Conservation (phyloP, 1,284 basidiomycete species). For the Sutorius eximius region DNA sequence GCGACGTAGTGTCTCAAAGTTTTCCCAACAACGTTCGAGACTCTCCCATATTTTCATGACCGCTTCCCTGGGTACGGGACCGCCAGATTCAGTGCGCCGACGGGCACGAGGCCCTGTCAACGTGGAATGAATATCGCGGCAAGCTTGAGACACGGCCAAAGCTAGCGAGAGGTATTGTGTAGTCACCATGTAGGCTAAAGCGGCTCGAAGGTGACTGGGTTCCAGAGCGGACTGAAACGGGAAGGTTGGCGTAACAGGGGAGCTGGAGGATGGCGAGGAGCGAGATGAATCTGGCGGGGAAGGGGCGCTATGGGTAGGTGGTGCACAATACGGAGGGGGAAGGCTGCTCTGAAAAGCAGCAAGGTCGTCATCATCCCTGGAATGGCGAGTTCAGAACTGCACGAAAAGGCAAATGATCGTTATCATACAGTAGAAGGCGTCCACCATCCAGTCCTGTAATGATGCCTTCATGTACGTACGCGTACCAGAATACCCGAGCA, state of each 20-base stretch:
- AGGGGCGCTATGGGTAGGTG: slow-evolving; percentile 29
- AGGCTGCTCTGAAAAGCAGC: slow-evolving; percentile 63
- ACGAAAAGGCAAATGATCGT: neutral
- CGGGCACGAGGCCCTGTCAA: slow-evolving; percentile 75
- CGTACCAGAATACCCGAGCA: slow-evolving; percentile 83
- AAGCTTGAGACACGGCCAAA: slow-evolving; percentile 68
- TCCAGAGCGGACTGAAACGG: slow-evolving; percentile 35
- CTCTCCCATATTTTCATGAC: slow-evolving; percentile 76
- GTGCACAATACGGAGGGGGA: slow-evolving; percentile 40
- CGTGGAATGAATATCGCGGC: slow-evolving; percentile 70
- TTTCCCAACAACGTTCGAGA: slow-evolving; percentile 79
- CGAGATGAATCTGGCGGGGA: slow-evolving; percentile 25
- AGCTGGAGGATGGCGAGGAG: slow-evolving; percentile 24
- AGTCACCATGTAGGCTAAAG: slow-evolving; percentile 27
- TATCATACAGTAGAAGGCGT: slow-evolving; percentile 67
- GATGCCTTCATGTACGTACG: slow-evolving; percentile 79
- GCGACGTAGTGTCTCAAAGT: slow-evolving; percentile 65
- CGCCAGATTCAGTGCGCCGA: slow-evolving; percentile 49
- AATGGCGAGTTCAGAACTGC: slow-evolving; percentile 9
- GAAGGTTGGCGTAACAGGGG: slow-evolving; percentile 36
- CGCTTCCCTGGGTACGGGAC: slow-evolving; percentile 55
- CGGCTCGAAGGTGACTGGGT: slow-evolving; percentile 35
- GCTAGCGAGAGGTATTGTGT: slow-evolving; percentile 55
- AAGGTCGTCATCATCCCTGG: slow-evolving; percentile 33
- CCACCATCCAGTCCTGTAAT: slow-evolving; percentile 78